Base-by-base conservation (phyloP, 768 basidiomycete genomes). In the Trametes villosa region DNA sequence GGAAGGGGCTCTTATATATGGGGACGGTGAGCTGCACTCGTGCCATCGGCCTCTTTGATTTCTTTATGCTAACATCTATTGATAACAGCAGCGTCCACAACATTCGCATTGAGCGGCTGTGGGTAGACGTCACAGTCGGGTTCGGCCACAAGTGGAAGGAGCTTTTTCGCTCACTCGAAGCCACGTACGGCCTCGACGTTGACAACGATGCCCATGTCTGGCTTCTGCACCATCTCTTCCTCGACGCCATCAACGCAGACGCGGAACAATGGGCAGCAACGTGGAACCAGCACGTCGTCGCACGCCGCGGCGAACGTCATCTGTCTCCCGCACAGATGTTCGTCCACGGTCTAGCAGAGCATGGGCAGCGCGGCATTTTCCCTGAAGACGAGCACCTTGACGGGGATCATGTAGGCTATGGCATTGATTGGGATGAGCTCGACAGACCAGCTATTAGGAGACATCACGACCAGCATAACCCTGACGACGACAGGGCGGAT, bases 1-100 rank as follows among this genome's bases (percentile, higher is more conserved):
- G 68, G 72, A 31, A 58, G 71, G 11, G 74, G 65, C 15, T 69
- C 68, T 1, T 74, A 69, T 38, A 72, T 76, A n/a, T 73, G 67
- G 68, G 68, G 66, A 18, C 27, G 48, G 65, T 71, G 41, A 31
- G 66, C 63, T 3, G 29, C 24, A 11, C n/a, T 42, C 7, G 6
- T 20, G n/a, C 9, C 6, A 6, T n/a, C n/a, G n/a, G 11, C 6
- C 9, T 13, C 40, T 13, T 7, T 6, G 11, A n/a, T 6, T 20
- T 6, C 11, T n/a, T n/a, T 13, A 12, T 12, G 7, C 40, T 42
- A 7, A 9, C 24, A 45, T 4, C 24, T 17, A 5, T 41, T 7
- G 33, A 13, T 13, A 34, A 12, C 44, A 72, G 71, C 20, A 71
- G 66, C 9, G 66, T 67, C 13, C 65, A 62, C 9, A 75, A 75